Evolutionary conservation across 192 early-diverging fungal species (phyloP).

Genomic region (Ramicandelaber brevisporus): DNA sequence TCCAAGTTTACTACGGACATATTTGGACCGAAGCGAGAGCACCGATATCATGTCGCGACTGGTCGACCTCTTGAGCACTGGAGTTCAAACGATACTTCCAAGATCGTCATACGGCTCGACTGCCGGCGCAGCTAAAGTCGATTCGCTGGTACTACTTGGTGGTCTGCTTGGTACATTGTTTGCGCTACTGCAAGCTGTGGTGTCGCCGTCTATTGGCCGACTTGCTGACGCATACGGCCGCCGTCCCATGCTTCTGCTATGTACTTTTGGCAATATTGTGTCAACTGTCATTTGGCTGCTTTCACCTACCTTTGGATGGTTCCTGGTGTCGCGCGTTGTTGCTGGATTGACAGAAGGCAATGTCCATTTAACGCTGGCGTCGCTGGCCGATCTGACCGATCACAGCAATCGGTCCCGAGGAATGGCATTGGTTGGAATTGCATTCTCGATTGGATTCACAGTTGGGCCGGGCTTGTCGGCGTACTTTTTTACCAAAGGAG

Average conservation of each 20-base stretch:
- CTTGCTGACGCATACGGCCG: slow-evolving; percentile 59
- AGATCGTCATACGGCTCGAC: slow-evolving; percentile 10
- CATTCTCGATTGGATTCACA: slow-evolving; percentile 90
- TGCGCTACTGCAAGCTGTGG: slow-evolving; percentile 78
- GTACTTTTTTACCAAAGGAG: slow-evolving; percentile 36
- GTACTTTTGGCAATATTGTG: slow-evolving; percentile 79
- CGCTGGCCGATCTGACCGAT: slow-evolving; percentile 83
- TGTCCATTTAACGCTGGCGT: slow-evolving; percentile 85
- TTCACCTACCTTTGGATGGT: slow-evolving; percentile 50
- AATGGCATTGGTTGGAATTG: slow-evolving; percentile 86
- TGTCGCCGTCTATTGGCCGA: slow-evolving; percentile 59
- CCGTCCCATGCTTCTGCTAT: slow-evolving; percentile 48
- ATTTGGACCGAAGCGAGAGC: slow-evolving; percentile 29
- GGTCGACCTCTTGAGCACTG: slow-evolving; percentile 7
- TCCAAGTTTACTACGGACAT: slow-evolving; percentile 70
- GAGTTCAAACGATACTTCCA: slow-evolving; percentile 4
- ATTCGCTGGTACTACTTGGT: slow-evolving; percentile 60
- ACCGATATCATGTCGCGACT: slow-evolving; percentile 11
- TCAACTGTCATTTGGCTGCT: slow-evolving; percentile 86
- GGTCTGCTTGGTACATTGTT: slow-evolving; percentile 80
- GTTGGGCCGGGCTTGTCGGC: slow-evolving; percentile 78
- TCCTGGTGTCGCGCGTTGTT: slow-evolving; percentile 63
- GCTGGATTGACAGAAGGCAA: slow-evolving; percentile 94
- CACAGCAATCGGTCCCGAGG: slow-evolving; percentile 43
- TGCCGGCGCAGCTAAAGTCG: slow-evolving; percentile 7